phyloP scores from a whole-genome alignment of 106 monocot genomes.

The Phalaenopsis equestris region DNA sequence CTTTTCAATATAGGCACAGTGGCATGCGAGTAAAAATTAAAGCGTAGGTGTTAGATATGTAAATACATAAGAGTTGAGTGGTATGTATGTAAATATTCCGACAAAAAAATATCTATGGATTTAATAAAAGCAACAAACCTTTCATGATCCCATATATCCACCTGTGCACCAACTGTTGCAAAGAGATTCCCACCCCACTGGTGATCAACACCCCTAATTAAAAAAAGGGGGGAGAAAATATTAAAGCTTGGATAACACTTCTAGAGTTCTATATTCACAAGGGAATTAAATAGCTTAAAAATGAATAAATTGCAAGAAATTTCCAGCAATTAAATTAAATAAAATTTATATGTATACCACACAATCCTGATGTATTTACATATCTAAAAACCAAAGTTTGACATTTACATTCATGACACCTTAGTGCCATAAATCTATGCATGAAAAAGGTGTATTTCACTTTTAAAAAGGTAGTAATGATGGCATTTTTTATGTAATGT shows the following conservation, averaged over 20 bases:
- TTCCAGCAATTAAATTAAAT: neutral
- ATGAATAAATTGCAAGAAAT: neutral
- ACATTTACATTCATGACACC: too few species aligned
- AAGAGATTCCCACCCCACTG: constrained; percentile 85
- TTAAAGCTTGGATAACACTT: neutral
- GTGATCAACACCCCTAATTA: constrained; percentile 79
- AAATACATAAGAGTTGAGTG: too few species aligned
- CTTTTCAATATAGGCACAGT: too few species aligned
- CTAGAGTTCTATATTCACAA: neutral
- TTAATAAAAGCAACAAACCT: constrained; percentile 39
- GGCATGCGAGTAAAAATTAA: too few species aligned
- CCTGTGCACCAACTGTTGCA: constrained; percentile 93
- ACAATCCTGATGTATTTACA: too few species aligned
- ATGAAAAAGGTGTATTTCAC: too few species aligned
- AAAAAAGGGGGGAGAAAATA: neutral
- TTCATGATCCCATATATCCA: constrained; percentile 98
- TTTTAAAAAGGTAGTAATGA: too few species aligned
- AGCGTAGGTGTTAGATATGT: too few species aligned
- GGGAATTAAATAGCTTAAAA: neutral
- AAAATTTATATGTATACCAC: neutral
- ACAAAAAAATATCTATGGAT: neutral
- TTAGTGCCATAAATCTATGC: too few species aligned
- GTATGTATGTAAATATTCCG: too few species aligned
- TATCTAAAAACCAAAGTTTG: too few species aligned
- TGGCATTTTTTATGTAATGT: too few species aligned